Evolutionary conservation across 805 yeast genomes (phyloP).

Genomic region (Kodamaea hsintzibuensis): DNA sequence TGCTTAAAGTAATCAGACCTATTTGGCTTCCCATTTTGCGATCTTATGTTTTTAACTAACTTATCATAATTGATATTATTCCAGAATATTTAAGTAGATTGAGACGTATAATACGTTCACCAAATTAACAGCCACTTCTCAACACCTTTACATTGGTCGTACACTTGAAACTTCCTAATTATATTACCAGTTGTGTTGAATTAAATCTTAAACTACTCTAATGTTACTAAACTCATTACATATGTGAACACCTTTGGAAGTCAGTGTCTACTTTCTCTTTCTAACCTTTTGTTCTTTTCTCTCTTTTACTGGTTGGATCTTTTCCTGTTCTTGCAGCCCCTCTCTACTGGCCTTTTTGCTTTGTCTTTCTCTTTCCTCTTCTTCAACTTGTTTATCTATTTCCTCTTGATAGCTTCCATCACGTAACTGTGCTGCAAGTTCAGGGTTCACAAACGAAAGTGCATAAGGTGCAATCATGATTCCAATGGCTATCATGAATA

Average conservation of each 20-base stretch:
- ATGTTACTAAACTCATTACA: not conserved
- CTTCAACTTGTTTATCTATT: conserved; percentile 11
- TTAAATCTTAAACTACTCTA: not conserved
- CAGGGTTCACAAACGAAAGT: conserved; percentile 34
- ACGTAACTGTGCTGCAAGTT: conserved; percentile 33
- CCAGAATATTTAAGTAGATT: too few species aligned
- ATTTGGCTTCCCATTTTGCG: too few species aligned
- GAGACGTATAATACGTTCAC: too few species aligned
- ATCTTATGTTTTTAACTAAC: too few species aligned
- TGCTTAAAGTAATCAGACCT: too few species aligned
- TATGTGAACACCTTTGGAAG: not conserved
- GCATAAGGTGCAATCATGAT: conserved; percentile 36
- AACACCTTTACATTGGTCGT: too few species aligned
- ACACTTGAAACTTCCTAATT: too few species aligned
- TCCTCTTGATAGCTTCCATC: conserved; percentile 16
- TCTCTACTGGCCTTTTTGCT: not conserved
- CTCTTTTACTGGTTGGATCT: not conserved
- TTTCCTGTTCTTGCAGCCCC: not conserved
- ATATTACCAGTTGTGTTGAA: not conserved
- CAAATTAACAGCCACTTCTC: too few species aligned
- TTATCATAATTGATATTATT: too few species aligned
- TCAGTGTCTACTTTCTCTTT: not conserved
- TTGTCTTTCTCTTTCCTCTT: conserved; percentile 9
- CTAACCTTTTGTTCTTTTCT: not conserved
- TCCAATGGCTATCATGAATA: conserved; percentile 28